Evolutionary conservation across 495 filamentous ascomycete species (phyloP).

Genomic region (Polyplosphaeria fusca): DNA sequence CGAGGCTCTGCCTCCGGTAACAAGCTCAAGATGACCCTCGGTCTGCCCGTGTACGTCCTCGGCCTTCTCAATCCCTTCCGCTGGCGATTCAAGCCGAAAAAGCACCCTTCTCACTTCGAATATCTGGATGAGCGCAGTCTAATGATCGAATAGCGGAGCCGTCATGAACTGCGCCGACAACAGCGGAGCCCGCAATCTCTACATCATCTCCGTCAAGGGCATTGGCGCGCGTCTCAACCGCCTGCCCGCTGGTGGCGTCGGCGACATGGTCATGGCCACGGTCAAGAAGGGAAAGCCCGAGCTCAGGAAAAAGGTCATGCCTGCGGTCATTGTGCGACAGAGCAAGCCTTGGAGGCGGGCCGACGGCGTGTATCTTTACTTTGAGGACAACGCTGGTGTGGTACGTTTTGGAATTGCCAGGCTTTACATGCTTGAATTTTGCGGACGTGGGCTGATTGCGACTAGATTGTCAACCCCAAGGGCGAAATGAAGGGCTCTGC

Average conservation of each 20-base stretch:
- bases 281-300: slow-evolving; percentile 99
- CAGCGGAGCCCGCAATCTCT: slow-evolving; percentile 96
- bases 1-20: slow-evolving; percentile 93
- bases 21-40: slow-evolving; percentile 99
- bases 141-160: slow-evolving; percentile 65
- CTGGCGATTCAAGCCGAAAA: neutral
- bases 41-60: slow-evolving; percentile 91
- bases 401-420: slow-evolving; percentile 52
- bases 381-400: slow-evolving; percentile 99
- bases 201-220: slow-evolving; percentile 99
- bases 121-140: slow-evolving; percentile 17
- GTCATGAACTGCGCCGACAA: slow-evolving; percentile 98
- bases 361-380: slow-evolving; percentile 98
- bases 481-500: slow-evolving; percentile 99
- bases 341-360: slow-evolving; percentile 98
- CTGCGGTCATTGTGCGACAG: slow-evolving; percentile 95
- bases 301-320: slow-evolving; percentile 99
- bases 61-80: slow-evolving; percentile 1
- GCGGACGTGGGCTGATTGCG: slow-evolving; percentile 5
- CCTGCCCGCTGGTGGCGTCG: slow-evolving; percentile 94
- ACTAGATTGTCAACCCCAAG: slow-evolving; percentile 98
- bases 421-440: neutral
- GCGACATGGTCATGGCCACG: slow-evolving; percentile 99
- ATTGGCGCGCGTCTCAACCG: slow-evolving; percentile 98
- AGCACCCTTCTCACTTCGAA: neutral